Evolutionary conservation across 2,329 filamentous ascomycete genomes (phyloP).

Genomic region (Pleurostoma richardsiae): DNA sequence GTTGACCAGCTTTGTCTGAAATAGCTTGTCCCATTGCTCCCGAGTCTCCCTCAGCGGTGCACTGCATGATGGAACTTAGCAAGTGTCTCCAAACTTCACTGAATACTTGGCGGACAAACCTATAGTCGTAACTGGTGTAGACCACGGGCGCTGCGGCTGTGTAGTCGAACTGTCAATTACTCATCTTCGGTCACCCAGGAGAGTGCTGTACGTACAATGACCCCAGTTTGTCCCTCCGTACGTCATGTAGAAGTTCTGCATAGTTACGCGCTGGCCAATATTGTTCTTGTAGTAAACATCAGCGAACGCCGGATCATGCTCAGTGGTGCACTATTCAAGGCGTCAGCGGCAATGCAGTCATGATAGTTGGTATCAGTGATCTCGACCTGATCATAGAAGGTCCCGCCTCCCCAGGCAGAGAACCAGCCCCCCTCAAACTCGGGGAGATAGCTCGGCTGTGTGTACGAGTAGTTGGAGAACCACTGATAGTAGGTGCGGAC

Average conservation of each 20-base stretch:
- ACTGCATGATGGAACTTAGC: slow-evolving; percentile 8
- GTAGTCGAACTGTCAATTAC: background rate
- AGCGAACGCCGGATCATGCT: slow-evolving; percentile 40
- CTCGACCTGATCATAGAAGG: slow-evolving; percentile 39
- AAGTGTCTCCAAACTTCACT: no score
- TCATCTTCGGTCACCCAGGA: background rate
- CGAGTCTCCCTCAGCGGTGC: slow-evolving; percentile 49
- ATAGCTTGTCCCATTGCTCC: slow-evolving; percentile 45
- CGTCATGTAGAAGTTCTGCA: slow-evolving; percentile 46
- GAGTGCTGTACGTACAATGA: slow-evolving; percentile 23
- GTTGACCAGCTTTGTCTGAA: slow-evolving; percentile 48
- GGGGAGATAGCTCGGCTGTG: slow-evolving; percentile 46
- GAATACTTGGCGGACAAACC: slow-evolving; percentile 2
- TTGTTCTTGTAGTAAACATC: slow-evolving; percentile 55
- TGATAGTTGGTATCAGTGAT: background rate
- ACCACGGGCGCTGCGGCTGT: slow-evolving; percentile 39
- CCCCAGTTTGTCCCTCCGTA: slow-evolving; percentile 54
- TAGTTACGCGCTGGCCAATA: slow-evolving; percentile 41
- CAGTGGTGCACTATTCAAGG: slow-evolving; percentile 26
- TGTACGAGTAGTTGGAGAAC: slow-evolving; percentile 50
- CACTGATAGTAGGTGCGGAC: slow-evolving; percentile 50
- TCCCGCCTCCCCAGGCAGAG: slow-evolving; percentile 43
- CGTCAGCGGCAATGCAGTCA: background rate
- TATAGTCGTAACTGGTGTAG: slow-evolving; percentile 38
- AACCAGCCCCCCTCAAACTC: slow-evolving; percentile 51